Base-by-base conservation (phyloP, 192 early-diverging fungal genomes). In the Backusella sp. region DNA sequence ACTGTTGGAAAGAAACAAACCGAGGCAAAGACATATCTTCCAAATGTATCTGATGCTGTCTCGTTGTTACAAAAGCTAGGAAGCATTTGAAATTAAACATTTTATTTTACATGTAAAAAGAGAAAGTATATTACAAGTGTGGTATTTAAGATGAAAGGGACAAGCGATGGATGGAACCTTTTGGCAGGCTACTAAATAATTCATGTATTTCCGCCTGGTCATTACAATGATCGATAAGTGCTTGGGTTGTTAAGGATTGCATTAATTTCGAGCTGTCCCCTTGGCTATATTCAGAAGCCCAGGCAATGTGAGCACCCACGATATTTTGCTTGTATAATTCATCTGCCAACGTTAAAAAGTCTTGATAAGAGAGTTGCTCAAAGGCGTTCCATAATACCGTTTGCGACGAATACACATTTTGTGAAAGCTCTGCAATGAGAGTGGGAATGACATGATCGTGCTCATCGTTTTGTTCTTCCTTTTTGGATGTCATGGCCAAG, bases 1-100 rank as follows among this genome's bases (percentile, higher is more conserved):
- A 99, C 98, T 0, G 97, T 99, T 7, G 98, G 97, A 8, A 96
- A 97, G 83, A 99, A 99, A 78, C 92, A 93, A 80, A 99, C 96
- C 0, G 94, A 96, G 68, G 97, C 98, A 92, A 56, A 84, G 98
- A 77, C 94, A 92, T 4, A 86, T 90, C 71, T 90, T 93, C 32
- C 56, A 4, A 11, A 9, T 28, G 56, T 62, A 28, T 62, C 56
- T 62, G 56, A 62, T 62, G 56, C 56, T 28, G 56, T 62, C 4
- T 62, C 56, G 11, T 11, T 62, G 9, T 62, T 62, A 14, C 56
- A 62, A 11, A 62, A 62, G n/a, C 9, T 62, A 4, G 56, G 56
- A 62, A 62, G 26, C 56, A 26, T 62, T 7, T 62, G 12, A 62
- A 62, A 23, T 26, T 28, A 62, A 9, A 44, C 15, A 17, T 44